These are phyloP conservation scores for Diaporthe citrichinensis DNA, from an alignment of 2,329 filamentous ascomycete species.

Conservation along the genomic window DNA sequence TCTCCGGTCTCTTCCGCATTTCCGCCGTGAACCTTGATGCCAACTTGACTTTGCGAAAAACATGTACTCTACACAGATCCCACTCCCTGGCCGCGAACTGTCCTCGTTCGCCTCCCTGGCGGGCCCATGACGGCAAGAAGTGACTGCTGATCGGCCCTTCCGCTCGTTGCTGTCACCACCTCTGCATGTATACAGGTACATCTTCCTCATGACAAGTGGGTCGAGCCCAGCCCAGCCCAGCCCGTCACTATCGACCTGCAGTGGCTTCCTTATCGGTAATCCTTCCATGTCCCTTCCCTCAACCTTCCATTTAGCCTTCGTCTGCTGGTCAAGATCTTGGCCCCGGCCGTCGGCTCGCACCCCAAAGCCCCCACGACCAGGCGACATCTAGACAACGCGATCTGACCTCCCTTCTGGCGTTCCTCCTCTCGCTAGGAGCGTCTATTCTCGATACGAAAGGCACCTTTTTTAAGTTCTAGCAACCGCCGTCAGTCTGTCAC, in stretches of 20 bases:
- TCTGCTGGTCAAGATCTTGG: constrained; percentile 10
- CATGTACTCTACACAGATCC: neutral
- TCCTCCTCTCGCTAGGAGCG: constrained; percentile 20
- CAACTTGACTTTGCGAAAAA: neutral
- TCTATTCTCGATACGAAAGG: constrained; percentile 17
- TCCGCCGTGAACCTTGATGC: constrained; percentile 23
- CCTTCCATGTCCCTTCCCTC: constrained; percentile 39
- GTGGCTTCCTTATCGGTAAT: constrained; percentile 2
- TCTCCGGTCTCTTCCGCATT: constrained; percentile 31
- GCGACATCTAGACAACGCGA: constrained; percentile 2
- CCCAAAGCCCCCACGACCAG: constrained; percentile 8
- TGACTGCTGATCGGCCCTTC: constrained; percentile 32
- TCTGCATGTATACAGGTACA: constrained; percentile 21
- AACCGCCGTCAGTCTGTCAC: neutral
- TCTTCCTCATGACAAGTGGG: neutral
- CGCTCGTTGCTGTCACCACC: constrained; percentile 9
- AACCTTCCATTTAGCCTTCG: constrained; percentile 31
- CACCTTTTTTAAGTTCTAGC: no score
- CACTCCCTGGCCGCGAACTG: neutral
- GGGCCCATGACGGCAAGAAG: constrained; percentile 11
- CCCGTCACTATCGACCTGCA: constrained; percentile 15
- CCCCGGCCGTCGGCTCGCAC: constrained; percentile 9
- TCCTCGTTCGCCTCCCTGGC: neutral
- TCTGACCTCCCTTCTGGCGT: constrained; percentile 27
- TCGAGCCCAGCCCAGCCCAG: constrained; percentile 21